Conservation (phyloP, 106 monocot genomes). For the Dendrobium nobile region DNA sequence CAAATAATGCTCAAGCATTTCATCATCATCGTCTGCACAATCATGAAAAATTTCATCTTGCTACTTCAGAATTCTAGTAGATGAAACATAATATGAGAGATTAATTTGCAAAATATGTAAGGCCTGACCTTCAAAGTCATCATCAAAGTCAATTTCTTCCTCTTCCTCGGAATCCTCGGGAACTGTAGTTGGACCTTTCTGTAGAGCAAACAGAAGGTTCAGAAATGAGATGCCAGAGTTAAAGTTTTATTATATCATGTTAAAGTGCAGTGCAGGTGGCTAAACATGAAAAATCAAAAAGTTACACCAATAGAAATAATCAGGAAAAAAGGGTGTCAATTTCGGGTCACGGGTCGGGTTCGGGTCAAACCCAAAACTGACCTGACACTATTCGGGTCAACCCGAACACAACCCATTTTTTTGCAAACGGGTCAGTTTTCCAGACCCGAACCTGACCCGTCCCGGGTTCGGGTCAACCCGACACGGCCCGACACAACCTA, state of each 20-base stretch:
- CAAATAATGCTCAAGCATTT: slow-evolving; percentile 98
- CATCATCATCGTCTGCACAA: slow-evolving; percentile 81
- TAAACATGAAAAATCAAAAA: no score
- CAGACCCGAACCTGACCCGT: no score
- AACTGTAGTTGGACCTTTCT: slow-evolving; percentile 70
- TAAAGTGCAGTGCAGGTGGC: background rate
- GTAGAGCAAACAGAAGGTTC: background rate
- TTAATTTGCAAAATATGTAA: background rate
- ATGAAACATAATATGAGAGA: background rate
- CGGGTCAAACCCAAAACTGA: no score
- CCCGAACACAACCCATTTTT: no score
- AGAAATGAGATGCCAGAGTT: background rate
- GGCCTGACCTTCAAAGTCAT: slow-evolving; percentile 85
- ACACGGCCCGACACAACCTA: no score
- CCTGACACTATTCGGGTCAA: no score
- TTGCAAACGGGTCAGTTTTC: no score
- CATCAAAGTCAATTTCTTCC: slow-evolving; percentile 90
- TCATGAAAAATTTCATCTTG: background rate
- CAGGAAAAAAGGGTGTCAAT: background rate
- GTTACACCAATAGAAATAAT: no score
- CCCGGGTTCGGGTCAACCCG: no score
- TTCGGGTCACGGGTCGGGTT: no score
- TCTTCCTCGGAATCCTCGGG: slow-evolving; percentile 79
- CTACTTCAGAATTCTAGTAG: background rate
- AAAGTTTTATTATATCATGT: background rate